Evolutionary conservation across 129 eudicot species (phyloP), one percentile per base, ranked within the genome.

Genomic region (Flaveria linearis): DNA sequence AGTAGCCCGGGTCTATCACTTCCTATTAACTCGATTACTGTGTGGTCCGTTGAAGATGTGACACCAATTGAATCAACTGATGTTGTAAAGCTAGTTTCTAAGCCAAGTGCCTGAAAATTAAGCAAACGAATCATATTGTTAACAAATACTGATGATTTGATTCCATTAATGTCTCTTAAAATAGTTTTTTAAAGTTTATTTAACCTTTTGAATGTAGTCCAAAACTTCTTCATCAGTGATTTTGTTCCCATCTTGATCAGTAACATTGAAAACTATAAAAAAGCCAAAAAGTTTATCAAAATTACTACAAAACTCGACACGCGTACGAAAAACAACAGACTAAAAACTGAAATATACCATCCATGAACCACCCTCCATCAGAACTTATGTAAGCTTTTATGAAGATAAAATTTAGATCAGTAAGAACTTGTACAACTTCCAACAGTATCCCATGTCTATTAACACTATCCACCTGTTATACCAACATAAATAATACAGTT

Each of bases 291-390:
- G 46, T 18, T 46, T 22, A 17, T 41, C 14, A 80, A 26, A n/a
- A 52, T 20, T 46, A 46, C 55, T 11, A 33, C 0, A 33, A 71
- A 80, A 39, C 18, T 20, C 49, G 22, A 63, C 7, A 4, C 5
- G 8, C 17, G 13, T 58, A 36, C 1, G 20, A 4, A 71, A 71
- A 63, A 2, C 45, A 41, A 30, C 25, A 68, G 52, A 41, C 13
- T 52, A 42, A 13, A 51, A 66, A 13, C 52, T 49, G 23, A 17
- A 15, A 36, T 17, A 66, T 89, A 94, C 99, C 99, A 91, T 94
- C 99, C 99, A 94, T 94, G 85, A 94, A 94, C 99, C 99, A 94
- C 47, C 99, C 97, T 73, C 97, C 99, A 91, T 94, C 99, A 60
- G 99, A 94, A 72, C 92, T 88, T n/a, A 94, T 94, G 77, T 94